Conservation (phyloP, 2,329 filamentous ascomycete genomes). For the Claviceps purpurea region DNA sequence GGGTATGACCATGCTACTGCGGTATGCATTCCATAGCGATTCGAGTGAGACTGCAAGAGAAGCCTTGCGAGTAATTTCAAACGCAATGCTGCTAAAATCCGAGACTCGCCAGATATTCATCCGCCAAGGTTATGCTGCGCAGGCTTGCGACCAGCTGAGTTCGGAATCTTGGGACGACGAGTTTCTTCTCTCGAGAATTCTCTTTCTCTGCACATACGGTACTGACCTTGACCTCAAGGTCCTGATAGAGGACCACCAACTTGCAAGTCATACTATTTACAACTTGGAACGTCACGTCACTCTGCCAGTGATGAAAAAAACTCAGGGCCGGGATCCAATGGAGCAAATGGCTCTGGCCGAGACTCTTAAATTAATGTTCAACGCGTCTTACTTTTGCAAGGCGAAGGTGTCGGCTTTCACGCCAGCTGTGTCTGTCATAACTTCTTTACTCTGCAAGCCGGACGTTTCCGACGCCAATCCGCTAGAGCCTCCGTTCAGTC, state of each 20-base stretch:
- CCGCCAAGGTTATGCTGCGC: conserved; percentile 39
- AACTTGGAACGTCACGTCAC: conserved; percentile 60
- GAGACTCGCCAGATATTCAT: conserved; percentile 30
- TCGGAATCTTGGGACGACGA: conserved; percentile 69
- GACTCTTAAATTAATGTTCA: conserved; percentile 79
- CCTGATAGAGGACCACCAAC: conserved; percentile 29
- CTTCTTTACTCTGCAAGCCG: conserved; percentile 52
- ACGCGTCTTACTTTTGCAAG: conserved; percentile 64
- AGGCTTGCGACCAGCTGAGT: conserved; percentile 58
- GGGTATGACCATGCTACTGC: conserved; percentile 61
- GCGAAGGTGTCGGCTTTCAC: conserved; percentile 50
- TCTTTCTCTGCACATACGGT: conserved; percentile 35
- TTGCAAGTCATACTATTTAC: conserved; percentile 46
- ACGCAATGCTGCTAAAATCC: conserved; percentile 48
- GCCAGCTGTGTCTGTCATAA: conserved; percentile 52
- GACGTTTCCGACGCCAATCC: conserved; percentile 48
- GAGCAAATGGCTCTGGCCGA: conserved; percentile 71
- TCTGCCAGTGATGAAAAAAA: conserved; percentile 17
- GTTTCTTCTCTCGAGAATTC: conserved; percentile 49
- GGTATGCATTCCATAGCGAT: conserved; percentile 58
- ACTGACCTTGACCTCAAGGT: conserved; percentile 33
- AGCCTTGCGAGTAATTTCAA: conserved; percentile 67
- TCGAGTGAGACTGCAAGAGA: conserved; percentile 54
- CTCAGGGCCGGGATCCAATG: conserved; percentile 38
- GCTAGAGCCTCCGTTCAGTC: conserved; percentile 57